Conservation (phyloP, 306 rosid genomes). For the Mimosa bimucronata region DNA sequence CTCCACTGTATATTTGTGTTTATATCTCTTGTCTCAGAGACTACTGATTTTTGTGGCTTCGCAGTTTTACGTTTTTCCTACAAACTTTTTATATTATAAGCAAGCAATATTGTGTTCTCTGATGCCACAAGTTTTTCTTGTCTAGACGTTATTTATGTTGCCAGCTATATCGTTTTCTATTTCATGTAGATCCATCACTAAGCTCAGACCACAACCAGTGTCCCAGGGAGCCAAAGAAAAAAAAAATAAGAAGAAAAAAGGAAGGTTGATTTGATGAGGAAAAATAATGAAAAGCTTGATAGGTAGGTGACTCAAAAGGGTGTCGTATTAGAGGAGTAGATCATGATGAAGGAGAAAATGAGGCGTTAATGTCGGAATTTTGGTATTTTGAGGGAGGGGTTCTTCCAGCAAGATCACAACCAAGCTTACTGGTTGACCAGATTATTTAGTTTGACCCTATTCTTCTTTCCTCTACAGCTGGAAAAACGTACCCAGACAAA, state of each 20-base stretch:
- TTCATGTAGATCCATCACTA: not conserved
- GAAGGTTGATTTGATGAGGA: not conserved
- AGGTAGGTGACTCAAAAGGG: not conserved
- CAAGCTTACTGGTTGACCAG: conserved; percentile 50
- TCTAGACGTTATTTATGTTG: not conserved
- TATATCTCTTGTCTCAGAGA: not conserved
- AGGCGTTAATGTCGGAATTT: conserved; percentile 50
- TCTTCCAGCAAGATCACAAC: conserved; percentile 54
- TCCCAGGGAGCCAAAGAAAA: not conserved
- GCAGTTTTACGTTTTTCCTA: too few relatives aligned
- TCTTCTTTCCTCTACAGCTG: conserved; percentile 56
- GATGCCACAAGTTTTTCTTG: not conserved
- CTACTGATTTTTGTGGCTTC: too few relatives aligned
- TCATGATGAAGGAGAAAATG: conserved; percentile 30
- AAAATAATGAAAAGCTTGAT: not conserved
- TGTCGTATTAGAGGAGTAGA: not conserved
- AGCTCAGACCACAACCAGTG: not conserved
- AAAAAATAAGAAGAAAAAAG: not conserved
- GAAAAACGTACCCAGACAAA: conserved; percentile 72
- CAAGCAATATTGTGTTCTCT: too few relatives aligned
- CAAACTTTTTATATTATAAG: not conserved
- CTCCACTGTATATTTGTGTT: not conserved
- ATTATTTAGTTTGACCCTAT: conserved; percentile 55
- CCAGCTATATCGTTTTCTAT: not conserved
- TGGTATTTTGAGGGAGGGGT: not conserved